Conservation (phyloP, 2,329 filamentous ascomycete genomes). For the Talaromyces verruculosus region DNA sequence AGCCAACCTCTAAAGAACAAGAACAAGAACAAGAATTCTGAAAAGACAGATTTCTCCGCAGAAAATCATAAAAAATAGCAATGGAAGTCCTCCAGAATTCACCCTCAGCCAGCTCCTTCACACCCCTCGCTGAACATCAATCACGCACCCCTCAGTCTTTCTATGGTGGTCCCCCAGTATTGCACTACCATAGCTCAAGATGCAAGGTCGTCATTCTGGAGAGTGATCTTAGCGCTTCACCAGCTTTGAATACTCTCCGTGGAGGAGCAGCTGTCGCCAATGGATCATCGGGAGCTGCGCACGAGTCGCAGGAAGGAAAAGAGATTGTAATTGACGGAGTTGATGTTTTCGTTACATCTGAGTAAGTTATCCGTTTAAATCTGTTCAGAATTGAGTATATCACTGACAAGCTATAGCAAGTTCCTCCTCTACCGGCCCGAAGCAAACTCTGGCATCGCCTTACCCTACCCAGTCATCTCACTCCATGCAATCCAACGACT, state of each 20-base stretch:
- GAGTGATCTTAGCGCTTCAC: slow-evolving; percentile 38
- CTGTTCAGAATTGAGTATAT: not conserved
- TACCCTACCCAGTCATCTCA: slow-evolving; percentile 51
- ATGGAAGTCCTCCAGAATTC: slow-evolving; percentile 47
- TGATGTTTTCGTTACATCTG: slow-evolving; percentile 51
- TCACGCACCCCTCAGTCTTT: slow-evolving; percentile 51
- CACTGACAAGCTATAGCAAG: slow-evolving; percentile 36
- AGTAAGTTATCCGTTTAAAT: slow-evolving; percentile 33
- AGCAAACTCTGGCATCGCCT: slow-evolving; percentile 41
- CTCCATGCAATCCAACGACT: slow-evolving; percentile 51
- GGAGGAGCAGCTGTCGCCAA: slow-evolving; percentile 23
- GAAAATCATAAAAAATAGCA: not conserved
- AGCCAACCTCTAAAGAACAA: not conserved
- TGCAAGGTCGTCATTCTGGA: slow-evolving; percentile 48
- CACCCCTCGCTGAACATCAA: slow-evolving; percentile 48
- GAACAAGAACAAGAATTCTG: not conserved
- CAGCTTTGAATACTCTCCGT: slow-evolving; percentile 37
- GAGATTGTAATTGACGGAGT: slow-evolving; percentile 42
- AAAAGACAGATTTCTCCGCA: not conserved
- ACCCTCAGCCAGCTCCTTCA: slow-evolving; percentile 43
- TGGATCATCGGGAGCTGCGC: slow-evolving; percentile 19
- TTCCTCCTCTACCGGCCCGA: slow-evolving; percentile 44
- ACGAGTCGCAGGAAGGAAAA: slow-evolving; percentile 27
- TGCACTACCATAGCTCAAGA: slow-evolving; percentile 48
- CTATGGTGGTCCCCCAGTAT: slow-evolving; percentile 47